Evolutionary conservation across 805 yeast species (phyloP).

Genomic region (Candida coquimbonensis): DNA sequence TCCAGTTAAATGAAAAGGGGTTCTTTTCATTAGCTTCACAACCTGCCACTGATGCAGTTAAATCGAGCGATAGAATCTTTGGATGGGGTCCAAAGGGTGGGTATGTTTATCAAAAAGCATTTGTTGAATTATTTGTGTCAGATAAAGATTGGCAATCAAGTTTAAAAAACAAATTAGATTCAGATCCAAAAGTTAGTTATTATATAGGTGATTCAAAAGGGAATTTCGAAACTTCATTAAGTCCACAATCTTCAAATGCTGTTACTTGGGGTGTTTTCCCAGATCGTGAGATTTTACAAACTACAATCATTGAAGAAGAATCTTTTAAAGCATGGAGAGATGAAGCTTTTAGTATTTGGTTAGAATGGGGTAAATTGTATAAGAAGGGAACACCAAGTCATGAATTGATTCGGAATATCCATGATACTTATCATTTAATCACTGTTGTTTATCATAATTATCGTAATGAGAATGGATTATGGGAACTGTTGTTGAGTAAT

Average conservation of each 20-base stretch:
- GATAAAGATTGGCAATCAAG: slow-evolving; percentile 57
- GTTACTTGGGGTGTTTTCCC: slow-evolving; percentile 99
- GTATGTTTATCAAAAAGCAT: slow-evolving; percentile 83
- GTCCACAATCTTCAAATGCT: slow-evolving; percentile 54
- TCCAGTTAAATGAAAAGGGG: slow-evolving; percentile 66
- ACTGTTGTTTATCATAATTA: slow-evolving; percentile 84
- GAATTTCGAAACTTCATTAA: slow-evolving; percentile 53
- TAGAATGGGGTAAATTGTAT: slow-evolving; percentile 86
- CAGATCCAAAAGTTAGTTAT: slow-evolving; percentile 52
- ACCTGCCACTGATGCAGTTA: slow-evolving; percentile 81
- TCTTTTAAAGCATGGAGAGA: slow-evolving; percentile 95
- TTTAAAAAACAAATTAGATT: slow-evolving; percentile 44
- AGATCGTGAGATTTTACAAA: slow-evolving; percentile 79
- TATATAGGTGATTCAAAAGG: slow-evolving; percentile 64
- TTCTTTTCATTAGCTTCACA: slow-evolving; percentile 91
- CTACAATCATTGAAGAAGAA: slow-evolving; percentile 87
- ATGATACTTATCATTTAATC: slow-evolving; percentile 65
- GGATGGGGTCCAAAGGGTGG: slow-evolving; percentile 99
- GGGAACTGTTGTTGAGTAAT: slow-evolving; percentile 48
- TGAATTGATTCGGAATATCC: slow-evolving; percentile 52
- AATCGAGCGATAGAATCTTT: slow-evolving; percentile 75
- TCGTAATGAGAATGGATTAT: slow-evolving; percentile 62
- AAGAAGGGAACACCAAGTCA: slow-evolving; percentile 44
- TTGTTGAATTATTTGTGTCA: slow-evolving; percentile 83
- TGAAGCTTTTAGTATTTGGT: slow-evolving; percentile 88